Evolutionary conservation across 2,329 filamentous ascomycete genomes (phyloP), one percentile per base, ranked within the genome.

Genomic region (Cercospora sp.): DNA sequence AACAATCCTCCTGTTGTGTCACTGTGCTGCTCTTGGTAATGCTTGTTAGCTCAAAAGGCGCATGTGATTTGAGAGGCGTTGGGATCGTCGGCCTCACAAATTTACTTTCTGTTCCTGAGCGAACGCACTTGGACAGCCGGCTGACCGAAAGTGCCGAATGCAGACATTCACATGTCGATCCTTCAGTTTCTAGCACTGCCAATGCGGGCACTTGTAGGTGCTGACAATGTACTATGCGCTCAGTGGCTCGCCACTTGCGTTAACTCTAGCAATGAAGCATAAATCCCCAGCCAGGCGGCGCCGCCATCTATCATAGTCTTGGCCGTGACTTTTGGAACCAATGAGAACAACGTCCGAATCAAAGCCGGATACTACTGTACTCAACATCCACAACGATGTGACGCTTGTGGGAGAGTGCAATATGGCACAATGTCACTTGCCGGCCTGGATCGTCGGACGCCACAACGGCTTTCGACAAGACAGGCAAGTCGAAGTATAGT

Each of bases 251-350:
- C 62, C 62, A 64, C 61, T 63, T 33, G 28, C 48, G 26, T 33
- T 62, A 66, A 66, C 48, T 61, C 60, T 66, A 66, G 58, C 48
- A 57, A 66, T 58, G 58, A 66, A 66, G 64, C 64, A 55, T 66
- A 58, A 66, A 30, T 13, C n/a, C 33, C 62, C 61, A 40, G 18
- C 18, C 33, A 33, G 51, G 33, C 9, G n/a, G 12, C 30, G 18
- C 61, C 45, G 48, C 23, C 48, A 7, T n/a, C 33, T 57, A 2
- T 8, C 3, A n/a, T 33, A 28, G 36, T 30, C 23, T 55, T 61
- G 64, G 64, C 45, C 20, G 36, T 45, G 31, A 7, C n/a, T 36
- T 20, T 20, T n/a, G 13, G 23, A 18, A 16, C 42, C 64, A 66
- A 55, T 42, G 23, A 66, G 59, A 23, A 23, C 31, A 30, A 16